phyloP scores from a whole-genome alignment of 306 rosid species.

The Vachellia pachyceras region DNA sequence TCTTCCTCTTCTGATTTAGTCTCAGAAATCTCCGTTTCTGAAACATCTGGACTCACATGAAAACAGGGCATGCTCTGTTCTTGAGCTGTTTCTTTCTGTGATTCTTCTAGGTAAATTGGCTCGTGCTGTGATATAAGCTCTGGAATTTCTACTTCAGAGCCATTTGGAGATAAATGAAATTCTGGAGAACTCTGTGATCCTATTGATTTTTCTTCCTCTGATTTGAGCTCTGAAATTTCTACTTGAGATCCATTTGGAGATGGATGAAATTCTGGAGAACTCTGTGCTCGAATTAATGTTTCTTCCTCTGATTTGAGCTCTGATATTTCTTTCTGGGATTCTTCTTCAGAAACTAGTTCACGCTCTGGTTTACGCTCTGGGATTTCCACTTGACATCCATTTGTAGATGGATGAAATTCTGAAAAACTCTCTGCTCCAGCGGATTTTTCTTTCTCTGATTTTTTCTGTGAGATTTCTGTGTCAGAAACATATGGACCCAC shows the following conservation, averaged over 20 bases:
- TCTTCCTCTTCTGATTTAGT: conserved; percentile 22
- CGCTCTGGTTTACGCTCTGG: not conserved
- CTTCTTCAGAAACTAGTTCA: conserved; percentile 1
- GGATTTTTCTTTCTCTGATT: not conserved
- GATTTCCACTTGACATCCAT: not conserved
- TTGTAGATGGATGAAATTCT: not conserved
- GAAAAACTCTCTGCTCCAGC: not conserved
- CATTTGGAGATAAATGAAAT: not conserved
- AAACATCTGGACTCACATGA: not conserved
- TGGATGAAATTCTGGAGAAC: not conserved
- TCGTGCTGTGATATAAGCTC: conserved; percentile 27
- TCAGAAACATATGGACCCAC: conserved; percentile 33
- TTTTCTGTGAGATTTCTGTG: not conserved
- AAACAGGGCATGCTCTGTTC: not conserved
- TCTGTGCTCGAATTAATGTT: not conserved
- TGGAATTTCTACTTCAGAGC: not conserved
- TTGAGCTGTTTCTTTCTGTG: not conserved
- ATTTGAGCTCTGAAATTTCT: not conserved
- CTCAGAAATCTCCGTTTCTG: not conserved
- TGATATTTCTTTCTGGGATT: not conserved
- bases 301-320: not conserved
- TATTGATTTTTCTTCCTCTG: not conserved
- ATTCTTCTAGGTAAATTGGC: conserved; percentile 6
- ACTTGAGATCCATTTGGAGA: not conserved
- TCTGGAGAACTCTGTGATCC: not conserved